A percentile compares a stretch with the other conserved stretches of the same genome.
Conservation (phyloP, 2,329 filamentous ascomycete genomes). For the Drechslerella stenobrocha region DNA sequence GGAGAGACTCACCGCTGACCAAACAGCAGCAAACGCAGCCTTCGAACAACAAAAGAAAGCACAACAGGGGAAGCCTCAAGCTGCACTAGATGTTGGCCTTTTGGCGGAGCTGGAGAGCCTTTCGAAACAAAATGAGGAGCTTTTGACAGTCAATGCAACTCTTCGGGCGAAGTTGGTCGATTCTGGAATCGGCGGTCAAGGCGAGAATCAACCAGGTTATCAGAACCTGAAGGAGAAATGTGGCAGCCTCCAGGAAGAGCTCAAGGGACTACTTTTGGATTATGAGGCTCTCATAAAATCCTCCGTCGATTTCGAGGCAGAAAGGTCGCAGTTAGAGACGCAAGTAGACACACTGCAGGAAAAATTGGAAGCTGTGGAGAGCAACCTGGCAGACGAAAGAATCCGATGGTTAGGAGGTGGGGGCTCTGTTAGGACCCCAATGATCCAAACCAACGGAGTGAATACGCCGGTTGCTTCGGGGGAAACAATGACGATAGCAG, state of each 20-base stretch:
- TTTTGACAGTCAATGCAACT: slow-evolving; percentile 35
- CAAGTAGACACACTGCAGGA: slow-evolving; percentile 68
- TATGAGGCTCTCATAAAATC: slow-evolving; percentile 72
- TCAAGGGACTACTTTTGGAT: slow-evolving; percentile 69
- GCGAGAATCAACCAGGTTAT: slow-evolving; percentile 50
- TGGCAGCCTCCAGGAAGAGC: slow-evolving; percentile 65
- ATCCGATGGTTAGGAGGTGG: slow-evolving; percentile 66
- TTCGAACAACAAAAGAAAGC: slow-evolving; percentile 54
- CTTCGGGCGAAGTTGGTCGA: slow-evolving; percentile 26
- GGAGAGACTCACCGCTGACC: slow-evolving; percentile 11
- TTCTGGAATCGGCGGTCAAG: neutral
- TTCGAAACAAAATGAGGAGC: slow-evolving; percentile 51
- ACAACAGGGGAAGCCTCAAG: slow-evolving; percentile 53
- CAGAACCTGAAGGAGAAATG: slow-evolving; percentile 58
- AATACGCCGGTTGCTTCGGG: slow-evolving; percentile 53
- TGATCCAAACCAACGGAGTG: slow-evolving; percentile 55
- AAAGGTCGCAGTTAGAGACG: slow-evolving; percentile 67
- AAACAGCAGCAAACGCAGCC: slow-evolving; percentile 30
- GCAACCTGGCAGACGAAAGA: slow-evolving; percentile 68
- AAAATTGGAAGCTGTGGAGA: slow-evolving; percentile 66
- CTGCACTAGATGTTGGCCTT: slow-evolving; percentile 51
- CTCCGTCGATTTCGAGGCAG: slow-evolving; percentile 71
- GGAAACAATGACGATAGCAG: slow-evolving; percentile 68
- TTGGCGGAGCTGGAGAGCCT: slow-evolving; percentile 57
- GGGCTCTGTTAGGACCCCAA: slow-evolving; percentile 58